phyloP scores from a whole-genome alignment of 805 yeast genomes.

The Wickerhamiella allomyrinae region DNA sequence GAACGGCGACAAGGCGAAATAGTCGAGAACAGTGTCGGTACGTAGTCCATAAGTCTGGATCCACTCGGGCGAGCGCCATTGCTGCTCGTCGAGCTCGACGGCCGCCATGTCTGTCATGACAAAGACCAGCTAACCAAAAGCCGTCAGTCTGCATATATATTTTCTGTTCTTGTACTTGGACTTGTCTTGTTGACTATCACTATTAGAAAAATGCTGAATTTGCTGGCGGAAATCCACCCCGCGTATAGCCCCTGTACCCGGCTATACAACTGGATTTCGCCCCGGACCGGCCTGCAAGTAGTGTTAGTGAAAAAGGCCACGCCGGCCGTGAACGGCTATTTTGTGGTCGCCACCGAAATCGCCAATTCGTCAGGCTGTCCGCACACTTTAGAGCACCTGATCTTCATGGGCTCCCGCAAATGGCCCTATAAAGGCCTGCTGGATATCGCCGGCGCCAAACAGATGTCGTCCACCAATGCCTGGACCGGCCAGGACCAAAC shows the following conservation, averaged over 20 bases:
- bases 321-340: conserved; percentile 80
- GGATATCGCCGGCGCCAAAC: conserved; percentile 72
- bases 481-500: conserved; percentile 97
- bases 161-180: not conserved
- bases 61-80: conserved; percentile 98
- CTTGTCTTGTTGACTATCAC: not conserved
- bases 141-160: not conserved
- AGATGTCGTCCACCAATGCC: conserved; percentile 82
- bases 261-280: conserved; percentile 52
- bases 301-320: conserved; percentile 65
- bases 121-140: not conserved
- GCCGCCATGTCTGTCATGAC: not conserved
- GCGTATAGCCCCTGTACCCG: conserved; percentile 15
- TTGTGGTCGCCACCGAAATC: conserved; percentile 91
- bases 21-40: conserved; percentile 82
- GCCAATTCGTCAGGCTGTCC: conserved; percentile 82
- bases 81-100: conserved; percentile 60
- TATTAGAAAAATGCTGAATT: conserved; percentile 9
- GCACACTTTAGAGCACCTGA: conserved; percentile 85
- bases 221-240: conserved; percentile 15
- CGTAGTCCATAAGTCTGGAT: conserved; percentile 71
- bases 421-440: conserved; percentile 85
- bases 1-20: conserved; percentile 87
- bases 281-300: conserved; percentile 68
- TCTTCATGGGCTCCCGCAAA: conserved; percentile 84